Evolutionary conservation across 441 rosid species (phyloP).

Genomic region (Hypseocharis bilobata): DNA sequence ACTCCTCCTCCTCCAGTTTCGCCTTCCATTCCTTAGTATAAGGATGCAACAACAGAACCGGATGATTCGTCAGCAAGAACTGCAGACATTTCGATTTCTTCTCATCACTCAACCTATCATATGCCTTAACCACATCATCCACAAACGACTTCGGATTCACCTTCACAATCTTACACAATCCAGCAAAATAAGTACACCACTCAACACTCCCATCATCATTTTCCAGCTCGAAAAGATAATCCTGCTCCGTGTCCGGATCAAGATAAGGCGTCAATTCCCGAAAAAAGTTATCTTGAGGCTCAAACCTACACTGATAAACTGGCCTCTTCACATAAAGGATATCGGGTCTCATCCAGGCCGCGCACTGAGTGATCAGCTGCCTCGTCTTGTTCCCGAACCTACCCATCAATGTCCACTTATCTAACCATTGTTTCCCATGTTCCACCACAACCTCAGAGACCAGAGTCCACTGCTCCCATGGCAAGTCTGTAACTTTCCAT

Average conservation of each 20-base stretch:
- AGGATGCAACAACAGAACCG: conserved; percentile 63
- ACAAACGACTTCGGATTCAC: conserved; percentile 69
- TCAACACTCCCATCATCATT: conserved; percentile 56
- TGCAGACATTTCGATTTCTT: conserved; percentile 55
- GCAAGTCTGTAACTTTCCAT: conserved; percentile 60
- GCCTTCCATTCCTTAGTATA: conserved; percentile 89
- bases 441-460: conserved; percentile 67
- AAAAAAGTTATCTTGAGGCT: conserved; percentile 65
- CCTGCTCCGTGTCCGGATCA: conserved; percentile 57
- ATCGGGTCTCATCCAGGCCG: conserved; percentile 91
- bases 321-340: conserved; percentile 77
- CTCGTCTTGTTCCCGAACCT: conserved; percentile 68
- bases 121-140: conserved; percentile 86
- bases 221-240: conserved; percentile 48
- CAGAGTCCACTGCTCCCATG: conserved; percentile 92
- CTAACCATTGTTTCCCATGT: conserved; percentile 59
- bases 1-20: conserved; percentile 78
- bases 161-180: conserved; percentile 77
- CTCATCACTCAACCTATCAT: conserved; percentile 65
- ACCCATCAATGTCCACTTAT: conserved; percentile 90
- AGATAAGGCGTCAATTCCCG: conserved; percentile 44
- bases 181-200: conserved; percentile 58
- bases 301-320: conserved; percentile 79
- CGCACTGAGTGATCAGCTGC: conserved; percentile 54
- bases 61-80: conserved; percentile 72